Base-by-base conservation (phyloP, 2,329 filamentous ascomycete species). In the Ramularia collo-cygni region DNA sequence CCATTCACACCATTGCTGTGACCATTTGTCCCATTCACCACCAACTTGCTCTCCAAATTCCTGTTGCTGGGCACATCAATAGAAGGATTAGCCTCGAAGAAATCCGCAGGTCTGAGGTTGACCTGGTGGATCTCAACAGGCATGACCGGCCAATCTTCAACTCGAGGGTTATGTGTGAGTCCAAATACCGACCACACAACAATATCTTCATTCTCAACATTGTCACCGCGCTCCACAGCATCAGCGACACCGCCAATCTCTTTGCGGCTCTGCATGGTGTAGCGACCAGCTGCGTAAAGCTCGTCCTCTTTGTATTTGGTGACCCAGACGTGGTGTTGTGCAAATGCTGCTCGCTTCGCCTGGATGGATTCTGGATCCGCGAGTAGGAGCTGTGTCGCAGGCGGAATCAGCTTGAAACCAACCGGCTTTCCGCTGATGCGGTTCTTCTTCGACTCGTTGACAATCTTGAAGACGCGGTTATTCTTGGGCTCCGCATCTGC, bases 381-480 rank as follows among this genome's bases (percentile, higher is more conserved):
- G 10, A 76, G 62, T 1, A 76, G 54, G 52, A 71, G 69, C 46
- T 75, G 72, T 4, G 65, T 69, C 0, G 69, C 62, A 1, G 64
- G 59, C 3, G 71, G 66, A 18, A 62, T 54, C 40, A 76, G 61
- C 42, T 73, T 74, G 57, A 72, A 74, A 2, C 56, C 65, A 1
- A 74, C 69, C 0, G 68, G 67, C 31, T 64, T 66, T 33, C 68
- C 65, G 7, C 61, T 67, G 38, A 70, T 58, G 0, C 61, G 63
- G 47, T 75, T 75, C 24, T 57, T 65, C 35, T 64, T 62, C 28
- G 52, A 50, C 9, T 67, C 64, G 48, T 76, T 76, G 37, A 67
- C 63, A 44, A 76, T 72, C 43, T 75, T 75, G 62, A 75, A 74
- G 4, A 69, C 61, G 7, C 72, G 69, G 50, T 79, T 79, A 35